phyloP scores from a whole-genome alignment of 768 basidiomycete species.

The Termitomyces sp. region DNA sequence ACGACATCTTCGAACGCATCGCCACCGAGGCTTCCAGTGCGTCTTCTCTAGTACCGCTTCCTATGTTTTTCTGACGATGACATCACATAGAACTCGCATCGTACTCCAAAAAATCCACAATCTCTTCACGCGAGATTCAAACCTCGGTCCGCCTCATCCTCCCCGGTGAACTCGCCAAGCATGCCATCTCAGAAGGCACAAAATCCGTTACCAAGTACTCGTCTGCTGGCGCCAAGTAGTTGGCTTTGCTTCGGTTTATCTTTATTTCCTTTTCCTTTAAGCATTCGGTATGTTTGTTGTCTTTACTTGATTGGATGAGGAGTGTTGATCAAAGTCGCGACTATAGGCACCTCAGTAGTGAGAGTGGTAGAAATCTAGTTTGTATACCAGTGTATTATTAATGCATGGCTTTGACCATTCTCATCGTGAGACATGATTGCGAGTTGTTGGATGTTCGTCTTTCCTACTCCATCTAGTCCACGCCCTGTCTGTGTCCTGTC shows the following conservation, averaged over 20 bases:
- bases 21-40: constrained; percentile 85
- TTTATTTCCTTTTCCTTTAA: constrained; percentile 1
- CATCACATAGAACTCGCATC: constrained; percentile 75
- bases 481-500: no score
- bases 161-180: constrained; percentile 96
- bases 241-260: neutral
- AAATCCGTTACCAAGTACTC: constrained; percentile 58
- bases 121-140: constrained; percentile 98
- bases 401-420: constrained; percentile 1
- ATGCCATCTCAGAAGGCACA: constrained; percentile 94
- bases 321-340: neutral
- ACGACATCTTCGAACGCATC: constrained; percentile 92
- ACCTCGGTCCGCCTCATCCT: constrained; percentile 94
- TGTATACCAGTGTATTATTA: constrained; percentile 18
- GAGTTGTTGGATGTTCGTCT: no score
- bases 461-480: no score
- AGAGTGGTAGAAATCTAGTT: constrained; percentile 13
- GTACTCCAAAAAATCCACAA: constrained; percentile 99
- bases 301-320: fast-evolving
- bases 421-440: no score
- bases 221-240: constrained; percentile 54
- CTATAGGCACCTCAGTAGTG: constrained; percentile 8
- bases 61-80: neutral
- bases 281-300: constrained; percentile 1
- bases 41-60: constrained; percentile 18